Percentiles rank a stretch among this genome's conserved stretches.
phyloP scores from a whole-genome alignment of 495 filamentous ascomycete genomes.

The Penicillium maclennaniae region DNA sequence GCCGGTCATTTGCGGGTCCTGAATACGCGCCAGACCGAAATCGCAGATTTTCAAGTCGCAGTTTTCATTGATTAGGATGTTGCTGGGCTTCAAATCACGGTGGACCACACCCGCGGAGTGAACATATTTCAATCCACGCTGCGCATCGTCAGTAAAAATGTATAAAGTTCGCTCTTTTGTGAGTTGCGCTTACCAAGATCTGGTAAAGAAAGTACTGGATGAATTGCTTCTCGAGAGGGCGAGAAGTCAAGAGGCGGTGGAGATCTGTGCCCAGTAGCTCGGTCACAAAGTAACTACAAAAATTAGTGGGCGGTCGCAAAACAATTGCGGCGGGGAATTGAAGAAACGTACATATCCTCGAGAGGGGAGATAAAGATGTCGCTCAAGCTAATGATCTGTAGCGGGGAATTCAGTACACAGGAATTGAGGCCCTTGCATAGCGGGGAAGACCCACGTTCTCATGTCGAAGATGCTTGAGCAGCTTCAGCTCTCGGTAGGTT shows the following conservation, averaged over 20 bases:
- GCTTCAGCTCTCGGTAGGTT: constrained; percentile 95
- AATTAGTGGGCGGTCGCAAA: constrained; percentile 27
- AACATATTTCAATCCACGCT: constrained; percentile 98
- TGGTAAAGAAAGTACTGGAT: constrained; percentile 99
- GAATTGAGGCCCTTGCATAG: neutral
- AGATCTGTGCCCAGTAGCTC: constrained; percentile 96
- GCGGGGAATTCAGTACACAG: constrained; percentile 19
- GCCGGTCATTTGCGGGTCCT: constrained; percentile 99
- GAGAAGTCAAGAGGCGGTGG: constrained; percentile 89
- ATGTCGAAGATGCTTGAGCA: constrained; percentile 92
- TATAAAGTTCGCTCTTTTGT: constrained; percentile 84
- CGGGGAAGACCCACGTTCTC: constrained; percentile 69
- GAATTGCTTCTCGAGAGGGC: constrained; percentile 97
- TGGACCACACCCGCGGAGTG: constrained; percentile 98
- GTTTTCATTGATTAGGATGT: constrained; percentile 99
- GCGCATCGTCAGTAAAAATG: constrained; percentile 40
- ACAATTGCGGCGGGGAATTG: neutral
- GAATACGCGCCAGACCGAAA: constrained; percentile 93
- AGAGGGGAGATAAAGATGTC: constrained; percentile 99
- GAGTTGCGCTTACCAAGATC: constrained; percentile 65
- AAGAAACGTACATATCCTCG: constrained; percentile 81
- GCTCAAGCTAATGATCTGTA: constrained; percentile 91
- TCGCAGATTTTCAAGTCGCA: constrained; percentile 99
- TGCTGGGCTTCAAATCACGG: constrained; percentile 95
- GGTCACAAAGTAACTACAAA: constrained; percentile 86